Base-by-base conservation (phyloP, 176 grass and related monocot species). In the Musa beccarii region DNA sequence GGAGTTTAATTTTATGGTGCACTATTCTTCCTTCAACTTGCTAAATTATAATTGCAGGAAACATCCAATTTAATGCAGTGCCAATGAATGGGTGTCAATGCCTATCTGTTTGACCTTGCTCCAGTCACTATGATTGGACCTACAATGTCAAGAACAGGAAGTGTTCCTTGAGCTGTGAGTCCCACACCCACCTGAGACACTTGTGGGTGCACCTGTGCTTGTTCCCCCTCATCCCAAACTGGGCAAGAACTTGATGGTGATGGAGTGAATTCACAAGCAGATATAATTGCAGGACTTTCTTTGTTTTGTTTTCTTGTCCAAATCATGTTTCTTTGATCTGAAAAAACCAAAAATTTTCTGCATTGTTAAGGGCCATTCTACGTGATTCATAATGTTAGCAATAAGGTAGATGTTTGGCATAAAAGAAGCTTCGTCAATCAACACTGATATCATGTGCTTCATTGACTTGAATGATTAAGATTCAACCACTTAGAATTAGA, bases 151-250 rank as follows among this genome's bases (percentile, higher is more conserved):
- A 49, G 19, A 19, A 11, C 50, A 28, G 34, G 16, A 70, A 34
- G 28, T 50, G 26, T 16, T 28, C 2, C 3, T 43, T 43, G 5
- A n/a, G 16, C 6, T 12, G 43, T 12, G 69, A 51, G 69, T 6
- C 69, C 69, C 69, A 54, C 69, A 53, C 43, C 69, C 51, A 25
- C 69, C 69, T 72, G 50, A 72, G 24, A 1, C 8, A 53, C 49
- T 23, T 72, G 22, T 52, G 49, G 69, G 43, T 21, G 16, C 51
- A 54, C 50, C 52, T 72, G 69, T 17, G 13, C 50, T 53, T 72
- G 69, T 72, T 72, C 51, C 69, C 16, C 69, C 52, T 13, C 12
- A 24, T 24, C 69, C 69, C 19, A 52, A 24, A 3, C 20, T 51
- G 8, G 52, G 21, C 49, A 54, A 53, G 17, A 9, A 53, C 49